Conservation (phyloP, 352 stramenopile genomes). For the Pseudoperonospora humuli region DNA sequence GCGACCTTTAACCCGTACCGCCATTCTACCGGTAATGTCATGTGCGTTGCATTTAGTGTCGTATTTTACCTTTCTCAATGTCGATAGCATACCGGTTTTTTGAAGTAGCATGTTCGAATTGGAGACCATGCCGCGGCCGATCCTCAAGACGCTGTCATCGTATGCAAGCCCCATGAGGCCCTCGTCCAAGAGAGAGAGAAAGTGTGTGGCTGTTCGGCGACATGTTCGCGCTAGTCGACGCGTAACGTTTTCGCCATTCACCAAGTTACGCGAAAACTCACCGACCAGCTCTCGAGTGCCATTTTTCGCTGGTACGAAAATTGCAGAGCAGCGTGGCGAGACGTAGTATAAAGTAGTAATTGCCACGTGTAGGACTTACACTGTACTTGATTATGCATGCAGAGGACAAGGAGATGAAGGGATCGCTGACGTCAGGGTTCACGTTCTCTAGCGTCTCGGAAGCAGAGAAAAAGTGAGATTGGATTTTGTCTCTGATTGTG, state of each 20-base stretch:
- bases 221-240: constrained; percentile 23
- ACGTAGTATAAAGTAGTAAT: background rate
- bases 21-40: background rate
- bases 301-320: constrained; percentile 14
- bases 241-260: constrained; percentile 76
- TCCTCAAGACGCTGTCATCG: constrained; percentile 49
- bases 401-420: constrained; percentile 14
- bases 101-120: constrained; percentile 2
- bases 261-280: constrained; percentile 30
- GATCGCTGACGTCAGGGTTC: constrained; percentile 26
- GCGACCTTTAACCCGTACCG: background rate
- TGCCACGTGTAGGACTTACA: background rate
- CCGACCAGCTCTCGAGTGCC: constrained; percentile 3
- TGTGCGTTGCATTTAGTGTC: no score
- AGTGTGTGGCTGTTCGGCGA: constrained; percentile 19
- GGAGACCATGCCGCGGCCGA: constrained; percentile 39
- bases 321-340: background rate
- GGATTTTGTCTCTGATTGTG: background rate
- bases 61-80: background rate
- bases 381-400: background rate
- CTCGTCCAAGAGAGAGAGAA: constrained; percentile 12
- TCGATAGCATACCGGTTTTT: background rate
- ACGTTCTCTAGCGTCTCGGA: constrained; percentile 30
- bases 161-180: constrained; percentile 18
- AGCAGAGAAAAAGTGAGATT: constrained; percentile 25